Base-by-base conservation (phyloP, 441 rosid species). In the Omphalea diandra region DNA sequence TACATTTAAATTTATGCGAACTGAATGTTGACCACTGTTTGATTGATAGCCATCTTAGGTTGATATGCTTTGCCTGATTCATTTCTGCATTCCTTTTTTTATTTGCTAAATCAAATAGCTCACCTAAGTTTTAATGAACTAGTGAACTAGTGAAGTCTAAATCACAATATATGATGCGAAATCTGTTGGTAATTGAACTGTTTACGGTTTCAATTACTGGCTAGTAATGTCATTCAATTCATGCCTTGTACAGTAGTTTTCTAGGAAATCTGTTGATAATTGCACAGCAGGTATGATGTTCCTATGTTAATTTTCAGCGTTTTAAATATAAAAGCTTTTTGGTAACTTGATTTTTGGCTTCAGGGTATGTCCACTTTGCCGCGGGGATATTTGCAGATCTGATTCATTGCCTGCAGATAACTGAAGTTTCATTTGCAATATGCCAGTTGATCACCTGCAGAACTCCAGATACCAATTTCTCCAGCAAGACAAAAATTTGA, bases 301-400 rank as follows among this genome's bases (percentile, higher is more conserved):
- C 65, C 3, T 2, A 7, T 15, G 18, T 41, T 62, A 14, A 43
- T 26, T 41, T 4, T n/a, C 15, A 8, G 56, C 10, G 20, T 4
- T 65, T 38, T 27, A 53, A 50, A 67, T 67, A 9, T 38, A 18
- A 55, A 67, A 55, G 56, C 4, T 10, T 32, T 52, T 33, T 38
- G 11, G 53, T 70, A 24, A 72, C 44, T 44, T 64, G 44, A 49
- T n/a, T 46, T 8, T 29, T 70, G 75, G 46, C 62, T 60, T 77
- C 87, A 95, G 99, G 88, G 98, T 95, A 38, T 95, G 99, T 70
- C 99, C 96, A 24, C 88, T 95, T 62, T 95, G 99, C 76, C 96
- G 98, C 0, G 94, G 97, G 17, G 95, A 95, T 81, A 84, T 95
- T 36, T 93, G 99, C 78, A 83, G 81, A 75, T 76, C 86, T 14